Evolutionary conservation across 176 grass and related monocot genomes (phyloP).

Genomic region (Oryza glaberrima): DNA sequence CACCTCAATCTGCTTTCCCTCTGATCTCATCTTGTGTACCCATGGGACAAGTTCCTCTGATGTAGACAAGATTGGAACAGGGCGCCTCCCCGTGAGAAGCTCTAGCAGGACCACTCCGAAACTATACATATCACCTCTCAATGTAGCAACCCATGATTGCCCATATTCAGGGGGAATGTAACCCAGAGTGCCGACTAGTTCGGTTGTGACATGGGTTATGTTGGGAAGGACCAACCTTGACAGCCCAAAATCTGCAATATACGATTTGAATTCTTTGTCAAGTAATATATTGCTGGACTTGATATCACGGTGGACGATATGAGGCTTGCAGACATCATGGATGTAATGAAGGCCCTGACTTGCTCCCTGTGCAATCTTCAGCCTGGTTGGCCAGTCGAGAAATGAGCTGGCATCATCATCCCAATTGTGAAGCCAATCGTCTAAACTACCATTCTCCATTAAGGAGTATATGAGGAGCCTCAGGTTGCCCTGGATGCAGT

Average conservation of each 20-base stretch:
- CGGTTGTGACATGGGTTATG: conserved; percentile 78
- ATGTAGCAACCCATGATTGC: conserved; percentile 66
- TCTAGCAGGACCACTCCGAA: conserved; percentile 85
- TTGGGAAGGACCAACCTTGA: conserved; percentile 65
- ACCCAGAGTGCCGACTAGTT: conserved; percentile 67
- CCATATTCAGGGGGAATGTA: conserved; percentile 88
- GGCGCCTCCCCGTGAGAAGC: conserved; percentile 59
- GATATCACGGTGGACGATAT: conserved; percentile 80
- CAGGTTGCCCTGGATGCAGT: conserved; percentile 42
- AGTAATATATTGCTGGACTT: conserved; percentile 87
- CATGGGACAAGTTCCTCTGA: conserved; percentile 57
- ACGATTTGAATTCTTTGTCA: conserved; percentile 64
- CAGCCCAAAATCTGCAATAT: conserved; percentile 83
- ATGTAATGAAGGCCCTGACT: conserved; percentile 65
- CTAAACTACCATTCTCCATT: conserved; percentile 81
- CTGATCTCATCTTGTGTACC: conserved; percentile 40
- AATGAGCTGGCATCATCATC: conserved; percentile 6
- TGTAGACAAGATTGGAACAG: conserved; percentile 32
- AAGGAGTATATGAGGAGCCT: conserved; percentile 59
- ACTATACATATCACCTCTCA: conserved; percentile 80
- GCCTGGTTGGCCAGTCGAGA: conserved; percentile 59
- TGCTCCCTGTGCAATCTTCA: conserved; percentile 61
- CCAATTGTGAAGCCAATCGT: conserved; percentile 76
- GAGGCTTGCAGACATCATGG: conserved; percentile 67
- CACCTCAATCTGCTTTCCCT: conserved; percentile 39